phyloP scores from a whole-genome alignment of 768 basidiomycete genomes.

The Hemileccinum rubropunctum region DNA sequence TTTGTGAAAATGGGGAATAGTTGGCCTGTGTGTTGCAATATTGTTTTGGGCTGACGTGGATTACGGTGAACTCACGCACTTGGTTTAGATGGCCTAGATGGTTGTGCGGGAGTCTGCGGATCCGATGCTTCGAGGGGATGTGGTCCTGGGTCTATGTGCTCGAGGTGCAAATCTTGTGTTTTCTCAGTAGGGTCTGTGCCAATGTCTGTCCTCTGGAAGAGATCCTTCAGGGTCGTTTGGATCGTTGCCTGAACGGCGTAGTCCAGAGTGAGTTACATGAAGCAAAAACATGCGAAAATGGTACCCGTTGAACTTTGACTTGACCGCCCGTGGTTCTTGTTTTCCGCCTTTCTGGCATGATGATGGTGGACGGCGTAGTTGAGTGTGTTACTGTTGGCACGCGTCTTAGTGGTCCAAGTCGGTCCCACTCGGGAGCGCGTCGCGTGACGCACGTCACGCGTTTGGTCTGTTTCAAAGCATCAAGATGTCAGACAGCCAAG shows the following conservation, averaged over 20 bases:
- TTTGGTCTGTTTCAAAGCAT: too few relatives aligned
- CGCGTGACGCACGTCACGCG: conserved; percentile 26
- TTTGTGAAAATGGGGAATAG: conserved; percentile 29
- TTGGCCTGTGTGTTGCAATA: conserved; percentile 13
- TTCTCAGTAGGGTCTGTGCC: background rate
- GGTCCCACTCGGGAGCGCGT: conserved; percentile 17
- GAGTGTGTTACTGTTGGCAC: background rate
- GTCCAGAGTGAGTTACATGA: conserved; percentile 7
- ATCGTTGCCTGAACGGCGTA: conserved; percentile 8
- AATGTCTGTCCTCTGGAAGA: conserved; percentile 19
- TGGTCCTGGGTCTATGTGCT: background rate
- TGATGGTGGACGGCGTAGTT: background rate
- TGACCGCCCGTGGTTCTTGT: conserved; percentile 12
- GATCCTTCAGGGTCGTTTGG: conserved; percentile 29
- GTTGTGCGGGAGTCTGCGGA: background rate
- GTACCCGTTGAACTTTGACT: conserved; percentile 20
- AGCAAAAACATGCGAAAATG: background rate
- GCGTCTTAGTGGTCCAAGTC: background rate
- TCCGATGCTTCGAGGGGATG: background rate
- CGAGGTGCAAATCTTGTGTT: background rate
- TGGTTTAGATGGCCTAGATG: conserved; percentile 5
- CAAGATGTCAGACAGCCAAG: conserved; percentile 10
- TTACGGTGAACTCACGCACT: conserved; percentile 16
- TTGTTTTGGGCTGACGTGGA: background rate
- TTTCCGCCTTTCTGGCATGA: conserved; percentile 28